Evolutionary conservation across 2,329 filamentous ascomycete species (phyloP), one percentile per base, ranked within the genome.

Genomic region (Hymenoscyphus infarciens): DNA sequence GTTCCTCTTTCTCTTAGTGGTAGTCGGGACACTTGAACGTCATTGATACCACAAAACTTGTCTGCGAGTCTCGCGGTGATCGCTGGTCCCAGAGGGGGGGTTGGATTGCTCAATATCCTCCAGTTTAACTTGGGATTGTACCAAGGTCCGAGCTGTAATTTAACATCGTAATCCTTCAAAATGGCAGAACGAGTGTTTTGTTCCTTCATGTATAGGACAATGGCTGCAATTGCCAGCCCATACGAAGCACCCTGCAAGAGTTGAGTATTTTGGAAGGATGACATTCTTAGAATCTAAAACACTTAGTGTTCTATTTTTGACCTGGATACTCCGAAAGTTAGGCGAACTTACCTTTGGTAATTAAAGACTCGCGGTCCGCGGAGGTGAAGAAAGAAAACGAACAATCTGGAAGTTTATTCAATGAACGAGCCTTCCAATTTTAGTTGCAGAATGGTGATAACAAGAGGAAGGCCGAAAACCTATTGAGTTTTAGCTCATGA

Each of bases 21-120:
- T 10, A 59, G 29, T 22, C 42, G 57, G 16, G 57, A 59, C 16
- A 59, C 8, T n/a, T 35, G n/a, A n/a, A 53, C 29, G 15, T 59
- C 29, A 5, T 59, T 59, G 29, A 53, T 11, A 25, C 42, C 27
- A 29, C 42, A 54, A 13, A 33, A 53, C 16, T 29, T 29, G 31
- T 59, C 57, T 38, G 27, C 42, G 29, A 35, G 25, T 11, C 27
- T 35, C 10, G 25, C 57, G 16, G 10, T 25, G 31, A 59, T 59
- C 7, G 16, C 16, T 31, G 42, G 45, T 15, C 57, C 57, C 5
- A 59, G 57, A 35, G 27, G 10, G 27, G 31, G 19, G 7, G 31
- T 53, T 19, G 38, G 16, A 7, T 53, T 53, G 5, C 13, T 29
- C 25, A 39, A 58, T 10, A 15, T n/a, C 5, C 22, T 42, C 29